These are phyloP conservation scores for Trypanosomatidae sp. DNA, from an alignment of 208 protist genomes.

Conservation along the genomic window DNA sequence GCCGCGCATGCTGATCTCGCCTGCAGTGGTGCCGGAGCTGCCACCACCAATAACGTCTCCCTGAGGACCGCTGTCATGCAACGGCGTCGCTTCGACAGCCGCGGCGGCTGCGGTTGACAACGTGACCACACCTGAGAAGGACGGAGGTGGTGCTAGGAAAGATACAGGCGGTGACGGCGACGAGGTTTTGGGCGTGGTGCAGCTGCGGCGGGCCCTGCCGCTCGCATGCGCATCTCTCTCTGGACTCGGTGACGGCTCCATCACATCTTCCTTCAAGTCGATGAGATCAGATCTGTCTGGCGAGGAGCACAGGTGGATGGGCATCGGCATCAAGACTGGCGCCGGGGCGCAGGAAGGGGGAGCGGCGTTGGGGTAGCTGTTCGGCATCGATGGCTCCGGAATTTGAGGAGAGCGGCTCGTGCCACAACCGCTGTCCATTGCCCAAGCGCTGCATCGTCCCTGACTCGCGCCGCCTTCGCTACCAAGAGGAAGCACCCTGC, in stretches of 20 bases:
- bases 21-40: conserved; percentile 5
- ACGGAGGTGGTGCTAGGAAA: background rate
- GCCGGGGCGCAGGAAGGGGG: conserved; percentile 20
- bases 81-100: background rate
- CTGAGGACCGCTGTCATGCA: background rate
- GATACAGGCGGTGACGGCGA: background rate
- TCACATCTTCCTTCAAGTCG: background rate
- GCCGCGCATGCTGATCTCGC: conserved; percentile 7
- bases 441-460: conserved; percentile 15
- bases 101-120: background rate
- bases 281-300: background rate
- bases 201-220: background rate
- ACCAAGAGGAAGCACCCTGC: background rate
- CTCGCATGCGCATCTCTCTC: background rate
- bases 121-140: background rate
- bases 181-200: too few species aligned
- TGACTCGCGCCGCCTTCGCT: conserved; percentile 18
- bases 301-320: background rate
- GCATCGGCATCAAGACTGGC: conserved; percentile 4
- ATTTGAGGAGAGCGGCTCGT: conserved; percentile 16
- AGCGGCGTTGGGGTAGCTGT: conserved; percentile 2
- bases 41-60: background rate
- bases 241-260: conserved; percentile 12
- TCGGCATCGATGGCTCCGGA: conserved; percentile 23
- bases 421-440: conserved; percentile 15